Base-by-base conservation (phyloP, 163 green algal genomes). In the Scenedesmus sp. region DNA sequence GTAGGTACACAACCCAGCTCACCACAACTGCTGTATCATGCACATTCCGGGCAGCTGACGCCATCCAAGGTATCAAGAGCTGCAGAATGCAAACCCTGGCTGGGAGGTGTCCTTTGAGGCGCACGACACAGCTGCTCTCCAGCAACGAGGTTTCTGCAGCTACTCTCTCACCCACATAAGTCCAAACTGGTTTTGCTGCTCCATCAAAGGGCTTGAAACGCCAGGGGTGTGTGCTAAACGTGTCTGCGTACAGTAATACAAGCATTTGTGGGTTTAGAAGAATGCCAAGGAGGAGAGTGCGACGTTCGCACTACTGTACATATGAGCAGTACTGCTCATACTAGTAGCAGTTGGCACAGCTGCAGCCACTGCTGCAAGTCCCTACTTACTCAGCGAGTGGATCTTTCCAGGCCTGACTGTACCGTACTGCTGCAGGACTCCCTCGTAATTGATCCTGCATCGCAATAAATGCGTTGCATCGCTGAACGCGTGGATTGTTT, bases 141-240 rank as follows among this genome's bases (percentile, higher is more conserved):
- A 42, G 81, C 43, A 43, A 10, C 44, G n/a, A 13, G 22, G 20
- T 40, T 61, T 16, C 2, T 68, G n/a, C 44, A 40, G 78, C 9
- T 53, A 35, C n/a, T 84, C n/a, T 18, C 81, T 78, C 20, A 89
- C 85, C 70, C n/a, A 83, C 40, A 18, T 89, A 89, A 22, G 3
- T 37, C 65, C 65, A 84, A 0, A 56, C 22, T 51, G 26, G 33
- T 13, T 40, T 30, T 33, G 43, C 37, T 59, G 40, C 5, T 33
- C 68, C 59, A 44, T 81, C 85, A 33, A 30, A 51, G 9, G 40
- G 26, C 37, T 68, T 46, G 26, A 89, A 53, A 2, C 6, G 12
- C 85, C 86, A 90, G 5, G 51, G 44, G 35, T 90, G 86, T 30
- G 86, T 90, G 86, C 70, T 90, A 72, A 85, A 90, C 18, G 43